Percentiles rank a stretch among this genome's conserved stretches.
These are phyloP conservation scores for Yamadazyma kanchanaburiensis DNA, from an alignment of 1,139 yeast genomes.

Conservation along the genomic window DNA sequence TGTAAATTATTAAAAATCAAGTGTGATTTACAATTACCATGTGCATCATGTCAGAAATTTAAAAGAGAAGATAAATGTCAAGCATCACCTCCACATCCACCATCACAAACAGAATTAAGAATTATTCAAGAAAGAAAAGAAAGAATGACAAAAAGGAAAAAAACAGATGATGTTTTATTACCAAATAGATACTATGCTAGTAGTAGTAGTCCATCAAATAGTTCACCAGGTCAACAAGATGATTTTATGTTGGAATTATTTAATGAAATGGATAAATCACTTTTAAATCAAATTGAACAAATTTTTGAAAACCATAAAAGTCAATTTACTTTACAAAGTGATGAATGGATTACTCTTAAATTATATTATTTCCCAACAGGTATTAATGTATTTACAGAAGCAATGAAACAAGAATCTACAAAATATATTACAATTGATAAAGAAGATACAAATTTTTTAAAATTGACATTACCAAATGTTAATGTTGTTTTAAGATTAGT, in stretches of 20 bases:
- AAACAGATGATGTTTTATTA: neutral
- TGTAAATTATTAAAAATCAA: slow-evolving; percentile 52
- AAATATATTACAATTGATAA: slow-evolving; percentile 9
- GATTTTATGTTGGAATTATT: neutral
- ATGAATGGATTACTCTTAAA: slow-evolving; percentile 3
- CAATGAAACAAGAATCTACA: slow-evolving; percentile 9
- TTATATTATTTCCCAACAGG: slow-evolving; percentile 5
- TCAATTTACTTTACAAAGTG: slow-evolving; percentile 1
- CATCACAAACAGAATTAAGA: slow-evolving; percentile 26
- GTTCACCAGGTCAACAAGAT: slow-evolving; percentile 1
- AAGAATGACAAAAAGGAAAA: slow-evolving; percentile 14
- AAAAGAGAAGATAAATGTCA: slow-evolving; percentile 38
- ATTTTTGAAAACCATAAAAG: slow-evolving; percentile 4
- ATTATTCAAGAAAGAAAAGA: slow-evolving; percentile 22
- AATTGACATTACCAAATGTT: slow-evolving; percentile 14
- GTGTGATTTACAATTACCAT: slow-evolving; percentile 50
- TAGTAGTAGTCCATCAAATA: neutral
- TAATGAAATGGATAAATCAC: neutral
- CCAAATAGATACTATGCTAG: neutral
- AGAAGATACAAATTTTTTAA: slow-evolving; percentile 18
- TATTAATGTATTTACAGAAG: slow-evolving; percentile 7
- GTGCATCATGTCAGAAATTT: slow-evolving; percentile 46
- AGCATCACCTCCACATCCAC: slow-evolving; percentile 46
- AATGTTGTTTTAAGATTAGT: slow-evolving; percentile 10
- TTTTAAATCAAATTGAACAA: slow-evolving; percentile 2